Evolutionary conservation across 805 yeast species (phyloP).

Genomic region (Lipomyces starkeyi): DNA sequence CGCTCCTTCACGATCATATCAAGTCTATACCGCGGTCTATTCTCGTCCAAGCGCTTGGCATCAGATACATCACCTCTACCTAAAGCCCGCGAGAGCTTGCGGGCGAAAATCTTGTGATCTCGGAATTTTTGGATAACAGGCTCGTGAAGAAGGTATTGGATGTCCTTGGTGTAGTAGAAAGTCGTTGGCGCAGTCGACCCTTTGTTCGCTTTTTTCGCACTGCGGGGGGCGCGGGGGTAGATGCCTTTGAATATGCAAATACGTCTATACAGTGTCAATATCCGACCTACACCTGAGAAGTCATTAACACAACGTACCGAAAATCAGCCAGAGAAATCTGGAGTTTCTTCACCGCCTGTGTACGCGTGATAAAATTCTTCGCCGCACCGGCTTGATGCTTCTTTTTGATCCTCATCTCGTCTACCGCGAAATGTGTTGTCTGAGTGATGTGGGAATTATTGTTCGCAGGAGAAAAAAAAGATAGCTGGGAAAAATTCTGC

Average conservation of each 20-base stretch:
- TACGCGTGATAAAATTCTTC: conserved; percentile 87
- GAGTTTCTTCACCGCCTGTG: conserved; percentile 89
- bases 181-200: conserved; percentile 98
- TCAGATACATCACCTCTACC: conserved; percentile 90
- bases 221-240: conserved; percentile 94
- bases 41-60: conserved; percentile 83
- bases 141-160: conserved; percentile 92
- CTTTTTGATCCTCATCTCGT: conserved; percentile 66
- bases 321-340: conserved; percentile 96
- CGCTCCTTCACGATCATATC: conserved; percentile 93
- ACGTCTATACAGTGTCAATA: conserved; percentile 55
- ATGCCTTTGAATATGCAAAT: conserved; percentile 97
- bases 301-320: conserved; percentile 43
- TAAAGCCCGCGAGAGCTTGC: conserved; percentile 84
- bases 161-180: conserved; percentile 91
- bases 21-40: conserved; percentile 82
- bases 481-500: background rate
- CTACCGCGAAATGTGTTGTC: background rate
- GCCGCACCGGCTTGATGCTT: conserved; percentile 87
- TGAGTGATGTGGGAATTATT: background rate
- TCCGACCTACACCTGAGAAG: background rate
- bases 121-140: conserved; percentile 90
- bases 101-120: conserved; percentile 93
- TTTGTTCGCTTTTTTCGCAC: conserved; percentile 94
- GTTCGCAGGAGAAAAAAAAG: background rate